These are phyloP conservation scores for Saccharomycopsis babjevae DNA, from an alignment of 805 yeast genomes.

Conservation along the genomic window DNA sequence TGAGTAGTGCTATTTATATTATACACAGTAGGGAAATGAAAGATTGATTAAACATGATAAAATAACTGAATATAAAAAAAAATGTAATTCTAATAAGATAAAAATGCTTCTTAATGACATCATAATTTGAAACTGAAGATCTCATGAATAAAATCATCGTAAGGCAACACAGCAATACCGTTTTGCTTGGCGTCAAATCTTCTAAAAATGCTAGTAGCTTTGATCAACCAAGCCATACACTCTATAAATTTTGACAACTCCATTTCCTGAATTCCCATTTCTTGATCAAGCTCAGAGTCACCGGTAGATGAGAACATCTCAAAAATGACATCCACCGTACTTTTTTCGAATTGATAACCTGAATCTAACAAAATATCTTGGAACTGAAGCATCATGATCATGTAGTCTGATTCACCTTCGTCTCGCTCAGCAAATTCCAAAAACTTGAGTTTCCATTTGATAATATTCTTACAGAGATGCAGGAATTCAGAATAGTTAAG, in stretches of 20 bases:
- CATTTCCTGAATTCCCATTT: conserved; percentile 28
- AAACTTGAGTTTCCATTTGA: conserved; percentile 60
- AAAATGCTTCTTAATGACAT: neutral
- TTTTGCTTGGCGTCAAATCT: conserved; percentile 67
- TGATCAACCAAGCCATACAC: conserved; percentile 64
- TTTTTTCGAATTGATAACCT: conserved; percentile 55
- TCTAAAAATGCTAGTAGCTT: conserved; percentile 69
- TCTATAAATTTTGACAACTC: conserved; percentile 77
- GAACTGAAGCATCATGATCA: conserved; percentile 54
- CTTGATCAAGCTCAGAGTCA: conserved; percentile 18
- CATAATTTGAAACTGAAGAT: conserved; percentile 26
- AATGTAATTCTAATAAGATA: neutral
- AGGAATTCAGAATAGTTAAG: conserved; percentile 52
- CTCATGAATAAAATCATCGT: conserved; percentile 55
- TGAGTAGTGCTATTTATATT: neutral
- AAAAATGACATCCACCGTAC: conserved; percentile 47
- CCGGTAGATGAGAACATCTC: conserved; percentile 31
- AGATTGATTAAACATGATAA: neutral
- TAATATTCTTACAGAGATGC: conserved; percentile 57
- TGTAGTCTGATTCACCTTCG: conserved; percentile 46
- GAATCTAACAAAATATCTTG: conserved; percentile 51
- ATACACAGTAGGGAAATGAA: neutral
- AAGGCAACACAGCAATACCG: conserved; percentile 59
- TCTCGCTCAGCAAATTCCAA: conserved; percentile 39
- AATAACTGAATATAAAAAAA: neutral